Evolutionary conservation across 176 grass and related monocot species (phyloP).

Genomic region (Juncus inflexus): DNA sequence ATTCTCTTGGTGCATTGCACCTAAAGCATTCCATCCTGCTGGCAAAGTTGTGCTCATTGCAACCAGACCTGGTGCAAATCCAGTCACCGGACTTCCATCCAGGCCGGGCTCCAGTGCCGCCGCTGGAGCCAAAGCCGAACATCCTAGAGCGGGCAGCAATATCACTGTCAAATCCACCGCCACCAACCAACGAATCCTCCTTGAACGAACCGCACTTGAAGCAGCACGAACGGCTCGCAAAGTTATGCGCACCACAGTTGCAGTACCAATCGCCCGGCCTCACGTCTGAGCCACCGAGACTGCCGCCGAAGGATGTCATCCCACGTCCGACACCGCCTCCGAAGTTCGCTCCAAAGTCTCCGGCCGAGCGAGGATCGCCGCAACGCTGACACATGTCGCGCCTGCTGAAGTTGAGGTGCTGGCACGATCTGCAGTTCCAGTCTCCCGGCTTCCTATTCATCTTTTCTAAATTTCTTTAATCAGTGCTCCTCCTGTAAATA

Average conservation of each 20-base stretch:
- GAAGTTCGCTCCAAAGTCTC: slow-evolving; percentile 33
- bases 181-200: slow-evolving; percentile 64
- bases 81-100: slow-evolving; percentile 94
- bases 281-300: slow-evolving; percentile 71
- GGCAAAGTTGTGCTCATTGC: slow-evolving; percentile 98
- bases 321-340: slow-evolving; percentile 43
- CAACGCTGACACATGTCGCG: slow-evolving; percentile 83
- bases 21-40: slow-evolving; percentile 93
- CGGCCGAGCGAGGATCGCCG: slow-evolving; percentile 49
- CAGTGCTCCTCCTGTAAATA: slow-evolving; percentile 29
- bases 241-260: slow-evolving; percentile 85
- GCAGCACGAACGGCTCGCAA: slow-evolving; percentile 92
- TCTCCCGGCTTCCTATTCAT: slow-evolving; percentile 99
- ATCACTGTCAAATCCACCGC: slow-evolving; percentile 58
- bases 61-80: slow-evolving; percentile 97
- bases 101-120: slow-evolving; percentile 42
- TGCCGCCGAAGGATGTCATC: slow-evolving; percentile 56
- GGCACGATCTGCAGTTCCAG: slow-evolving; percentile 94
- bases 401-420: slow-evolving; percentile 98
- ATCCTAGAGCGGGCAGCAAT: slow-evolving; percentile 57
- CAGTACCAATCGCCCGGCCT: slow-evolving; percentile 96
- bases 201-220: slow-evolving; percentile 85
- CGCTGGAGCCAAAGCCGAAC: slow-evolving; percentile 47
- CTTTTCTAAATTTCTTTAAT: slow-evolving; percentile 19
- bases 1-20: slow-evolving; percentile 87